These are phyloP conservation scores for Rubia tinctorum DNA, from an alignment of 305 asterid species.

Conservation along the genomic window DNA sequence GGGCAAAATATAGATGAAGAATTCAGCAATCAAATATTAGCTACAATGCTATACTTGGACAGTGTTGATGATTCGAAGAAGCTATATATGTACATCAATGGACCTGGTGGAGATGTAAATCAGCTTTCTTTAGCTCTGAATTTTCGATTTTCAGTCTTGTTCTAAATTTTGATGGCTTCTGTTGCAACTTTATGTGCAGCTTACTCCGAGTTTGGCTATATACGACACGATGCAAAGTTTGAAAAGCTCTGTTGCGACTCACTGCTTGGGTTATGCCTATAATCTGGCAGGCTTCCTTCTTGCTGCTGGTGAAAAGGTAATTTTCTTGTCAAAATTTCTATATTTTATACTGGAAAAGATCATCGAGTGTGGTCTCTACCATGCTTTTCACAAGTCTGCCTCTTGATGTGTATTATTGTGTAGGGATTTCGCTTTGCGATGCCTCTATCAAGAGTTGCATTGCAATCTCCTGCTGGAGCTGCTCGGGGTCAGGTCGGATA, in stretches of 20 bases:
- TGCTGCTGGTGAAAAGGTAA: constrained; percentile 97
- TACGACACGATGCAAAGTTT: constrained; percentile 98
- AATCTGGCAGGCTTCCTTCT: constrained; percentile 83
- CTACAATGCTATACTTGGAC: constrained; percentile 93
- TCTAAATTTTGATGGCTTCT: constrained; percentile 9
- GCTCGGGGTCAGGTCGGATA: constrained; percentile 91
- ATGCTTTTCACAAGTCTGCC: not conserved
- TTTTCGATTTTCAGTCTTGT: not conserved
- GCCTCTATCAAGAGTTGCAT: constrained; percentile 72
- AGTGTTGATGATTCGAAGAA: constrained; percentile 67
- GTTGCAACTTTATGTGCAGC: constrained; percentile 38
- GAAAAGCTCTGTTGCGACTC: constrained; percentile 80
- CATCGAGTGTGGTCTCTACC: not conserved
- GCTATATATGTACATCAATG: constrained; percentile 71
- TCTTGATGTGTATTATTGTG: constrained; percentile 14
- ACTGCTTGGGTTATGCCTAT: constrained; percentile 77
- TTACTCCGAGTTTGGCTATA: constrained; percentile 89
- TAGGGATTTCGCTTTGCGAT: constrained; percentile 79
- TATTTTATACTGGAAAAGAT: not conserved
- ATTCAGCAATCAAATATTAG: constrained; percentile 86
- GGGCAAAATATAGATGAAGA: constrained; percentile 84
- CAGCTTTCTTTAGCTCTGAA: constrained; percentile 11
- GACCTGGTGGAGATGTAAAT: constrained; percentile 98
- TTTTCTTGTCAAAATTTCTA: constrained; percentile 10
- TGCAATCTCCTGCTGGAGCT: constrained; percentile 93